Base-by-base conservation (phyloP, 345 rosid species). In the Raphanus sativus region DNA sequence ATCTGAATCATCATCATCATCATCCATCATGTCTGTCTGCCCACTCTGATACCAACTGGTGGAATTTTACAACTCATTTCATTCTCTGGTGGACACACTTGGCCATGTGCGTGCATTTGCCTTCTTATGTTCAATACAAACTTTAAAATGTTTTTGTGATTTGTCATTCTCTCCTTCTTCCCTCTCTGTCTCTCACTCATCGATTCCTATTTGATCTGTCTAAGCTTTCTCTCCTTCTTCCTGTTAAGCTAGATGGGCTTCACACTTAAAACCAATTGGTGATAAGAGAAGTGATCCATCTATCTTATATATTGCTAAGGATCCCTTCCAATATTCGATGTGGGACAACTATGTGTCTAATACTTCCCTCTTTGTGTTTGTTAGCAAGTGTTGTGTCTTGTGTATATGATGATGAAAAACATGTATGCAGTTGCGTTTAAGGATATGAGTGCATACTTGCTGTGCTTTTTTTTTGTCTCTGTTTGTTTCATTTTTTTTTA, bases 121-220 rank as follows among this genome's bases (percentile, higher is more conserved):
- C 30, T 68, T 15, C 67, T 78, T 78, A 36, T 73, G 81, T 78
- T 78, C 67, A 78, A 73, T 61, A 73, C 72, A 65, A 40, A 8
- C 0, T 11, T 50, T 64, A 21, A 56, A 24, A 24, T 58, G 62
- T 58, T 58, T 24, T 55, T 24, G 52, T 45, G 52, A 45, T 45
- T 45, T 21, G 52, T 45, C 15, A 45, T 45, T 45, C 5, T 45
- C 52, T 45, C 52, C 52, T 45, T 42, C 52, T 5, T 63, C 45
- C 28, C 13, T 15, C 12, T 15, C 12, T 38, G 3, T 52, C 59
- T 48, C 68, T 55, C 29, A 8, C 48, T 60, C 77, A 78, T 73
- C 77, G 81, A 78, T 78, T 78, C 25, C 8, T 24, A 40, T 72
- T 60, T 72, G 73, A 65, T 72, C n/a, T 73, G 69, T 78, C 73